These are phyloP conservation scores for Candida tropicalis DNA, from an alignment of 1,139 yeast genomes.

Conservation along the genomic window DNA sequence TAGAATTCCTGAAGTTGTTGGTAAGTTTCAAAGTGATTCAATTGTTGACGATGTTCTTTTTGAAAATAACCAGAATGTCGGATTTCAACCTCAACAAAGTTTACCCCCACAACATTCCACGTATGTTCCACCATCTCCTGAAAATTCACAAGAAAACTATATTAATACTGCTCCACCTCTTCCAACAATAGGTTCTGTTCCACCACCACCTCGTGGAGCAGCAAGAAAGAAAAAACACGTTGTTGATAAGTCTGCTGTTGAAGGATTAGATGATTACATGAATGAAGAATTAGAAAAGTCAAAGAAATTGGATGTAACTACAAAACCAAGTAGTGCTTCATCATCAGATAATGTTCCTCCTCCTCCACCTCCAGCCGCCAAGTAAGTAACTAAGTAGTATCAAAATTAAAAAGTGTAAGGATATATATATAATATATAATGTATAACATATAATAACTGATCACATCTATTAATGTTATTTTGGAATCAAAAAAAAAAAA, in stretches of 20 bases:
- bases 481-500: constrained; percentile 35
- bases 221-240: constrained; percentile 35
- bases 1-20: constrained; percentile 71
- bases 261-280: constrained; percentile 44
- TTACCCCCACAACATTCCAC: constrained; percentile 8
- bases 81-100: constrained; percentile 15
- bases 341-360: constrained; percentile 18
- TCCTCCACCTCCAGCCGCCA: constrained; percentile 31
- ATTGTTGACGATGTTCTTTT: constrained; percentile 42
- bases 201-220: constrained; percentile 24
- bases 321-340: constrained; percentile 5
- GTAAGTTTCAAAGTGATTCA: constrained; percentile 42
- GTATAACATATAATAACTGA: no score
- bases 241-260: constrained; percentile 24
- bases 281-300: constrained; percentile 50
- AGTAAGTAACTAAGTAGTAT: neutral
- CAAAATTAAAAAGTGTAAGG: neutral
- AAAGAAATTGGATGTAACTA: constrained; percentile 33
- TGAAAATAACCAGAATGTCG: constrained; percentile 27
- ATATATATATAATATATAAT: constrained; percentile 16
- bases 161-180: constrained; percentile 18
- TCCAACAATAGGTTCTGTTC: constrained; percentile 14
- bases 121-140: constrained; percentile 10
- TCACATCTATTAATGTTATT: constrained; percentile 45
- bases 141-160: constrained; percentile 13